Percentiles rank a stretch among this genome's conserved stretches.
These are phyloP conservation scores for Sporobolomyces phaffii DNA, from an alignment of 768 basidiomycete species.

Conservation along the genomic window DNA sequence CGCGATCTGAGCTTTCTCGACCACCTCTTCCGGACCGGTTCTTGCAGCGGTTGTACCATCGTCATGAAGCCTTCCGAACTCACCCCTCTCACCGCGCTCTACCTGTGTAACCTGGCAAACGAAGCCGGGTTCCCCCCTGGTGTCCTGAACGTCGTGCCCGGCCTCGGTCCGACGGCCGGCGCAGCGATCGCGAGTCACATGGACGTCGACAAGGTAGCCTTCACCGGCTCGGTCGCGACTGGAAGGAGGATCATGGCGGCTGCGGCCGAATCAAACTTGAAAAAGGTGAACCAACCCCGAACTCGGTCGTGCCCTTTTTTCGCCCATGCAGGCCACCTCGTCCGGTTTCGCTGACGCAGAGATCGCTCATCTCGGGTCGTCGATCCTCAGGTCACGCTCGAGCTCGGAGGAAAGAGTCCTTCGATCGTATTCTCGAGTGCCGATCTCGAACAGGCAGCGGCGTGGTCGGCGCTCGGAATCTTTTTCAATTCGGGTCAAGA, in stretches of 20 bases:
- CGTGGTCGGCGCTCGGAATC: slow-evolving; percentile 43
- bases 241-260: slow-evolving; percentile 87
- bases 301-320: not conserved
- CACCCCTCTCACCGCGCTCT: slow-evolving; percentile 33
- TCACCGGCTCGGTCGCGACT: slow-evolving; percentile 85
- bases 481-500: slow-evolving; percentile 15
- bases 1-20: not conserved
- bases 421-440: slow-evolving; percentile 67
- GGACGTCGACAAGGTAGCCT: slow-evolving; percentile 77
- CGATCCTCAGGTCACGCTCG: slow-evolving; percentile 62
- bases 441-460: slow-evolving; percentile 68
- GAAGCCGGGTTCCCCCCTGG: slow-evolving; percentile 90
- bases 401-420: slow-evolving; percentile 62
- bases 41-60: slow-evolving; percentile 65
- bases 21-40: not conserved
- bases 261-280: slow-evolving; percentile 85
- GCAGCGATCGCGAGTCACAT: slow-evolving; percentile 73
- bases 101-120: slow-evolving; percentile 64
- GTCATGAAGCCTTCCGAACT: slow-evolving; percentile 79
- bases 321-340: no score
- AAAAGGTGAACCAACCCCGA: slow-evolving; percentile 53
- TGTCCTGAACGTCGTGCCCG: slow-evolving; percentile 78
- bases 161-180: slow-evolving; percentile 73
- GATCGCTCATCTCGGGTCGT: no score
- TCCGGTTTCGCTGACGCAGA: no score